These are phyloP conservation scores for Nicotiana rustica DNA, from an alignment of 305 asterid genomes.

Conservation along the genomic window DNA sequence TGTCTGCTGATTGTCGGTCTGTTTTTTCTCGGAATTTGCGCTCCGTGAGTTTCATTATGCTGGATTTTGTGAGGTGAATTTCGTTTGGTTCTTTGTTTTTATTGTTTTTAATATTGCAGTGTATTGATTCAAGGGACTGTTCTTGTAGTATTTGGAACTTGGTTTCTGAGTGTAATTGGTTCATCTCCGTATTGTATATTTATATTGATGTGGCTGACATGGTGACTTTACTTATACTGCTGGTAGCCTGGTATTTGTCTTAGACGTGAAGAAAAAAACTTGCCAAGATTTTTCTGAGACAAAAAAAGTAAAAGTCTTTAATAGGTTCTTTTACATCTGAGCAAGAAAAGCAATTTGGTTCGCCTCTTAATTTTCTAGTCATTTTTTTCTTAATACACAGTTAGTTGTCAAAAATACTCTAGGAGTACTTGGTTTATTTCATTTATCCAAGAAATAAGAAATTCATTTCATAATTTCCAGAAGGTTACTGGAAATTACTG, in stretches of 20 bases:
- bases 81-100: not conserved
- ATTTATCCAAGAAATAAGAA: constrained; percentile 3
- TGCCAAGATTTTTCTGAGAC: not conserved
- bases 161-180: not conserved
- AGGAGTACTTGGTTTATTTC: not conserved
- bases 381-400: not conserved
- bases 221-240: constrained; percentile 18
- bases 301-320: not conserved
- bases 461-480: not conserved
- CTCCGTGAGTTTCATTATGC: constrained; percentile 39
- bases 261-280: constrained; percentile 23
- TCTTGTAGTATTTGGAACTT: constrained; percentile 37
- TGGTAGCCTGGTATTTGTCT: not conserved
- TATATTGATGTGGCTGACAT: constrained; percentile 1
- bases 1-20: not conserved
- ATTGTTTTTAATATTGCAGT: constrained; percentile 29
- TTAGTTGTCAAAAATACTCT: not conserved
- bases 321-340: not conserved
- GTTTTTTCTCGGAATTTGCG: constrained; percentile 20
- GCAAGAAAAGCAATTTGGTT: constrained; percentile 9
- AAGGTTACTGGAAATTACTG: too few species aligned
- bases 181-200: not conserved
- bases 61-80: constrained; percentile 31
- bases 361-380: not conserved
- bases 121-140: not conserved